Percentiles rank a stretch among this genome's conserved stretches.
Evolutionary conservation across 305 asterid species (phyloP).

Genomic region (Solanum hybrid): DNA sequence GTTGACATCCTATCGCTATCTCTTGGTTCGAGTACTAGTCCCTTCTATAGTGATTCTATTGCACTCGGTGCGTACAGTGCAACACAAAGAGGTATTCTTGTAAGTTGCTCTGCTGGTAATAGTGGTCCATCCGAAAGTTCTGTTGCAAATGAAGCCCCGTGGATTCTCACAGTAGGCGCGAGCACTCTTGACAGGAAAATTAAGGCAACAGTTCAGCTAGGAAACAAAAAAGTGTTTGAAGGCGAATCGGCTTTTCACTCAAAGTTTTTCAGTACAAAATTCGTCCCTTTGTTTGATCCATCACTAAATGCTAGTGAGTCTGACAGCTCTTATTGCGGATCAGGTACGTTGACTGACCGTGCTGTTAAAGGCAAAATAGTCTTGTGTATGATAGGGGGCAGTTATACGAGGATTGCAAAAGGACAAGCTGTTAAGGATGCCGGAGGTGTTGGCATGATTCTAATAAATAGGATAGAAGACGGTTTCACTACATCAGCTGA

Average conservation of each 20-base stretch:
- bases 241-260: conserved; percentile 49
- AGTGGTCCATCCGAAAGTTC: neutral
- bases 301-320: neutral
- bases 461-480: neutral
- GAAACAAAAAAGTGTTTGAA: conserved; percentile 19
- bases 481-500: conserved; percentile 7
- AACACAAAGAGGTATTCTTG: conserved; percentile 36
- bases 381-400: conserved; percentile 15
- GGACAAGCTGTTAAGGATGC: conserved; percentile 24
- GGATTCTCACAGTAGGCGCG: conserved; percentile 53
- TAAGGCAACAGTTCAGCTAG: conserved; percentile 35
- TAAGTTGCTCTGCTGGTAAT: conserved; percentile 37
- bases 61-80: conserved; percentile 45
- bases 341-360: neutral
- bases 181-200: conserved; percentile 35
- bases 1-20: conserved; percentile 49
- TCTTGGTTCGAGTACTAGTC: conserved; percentile 7
- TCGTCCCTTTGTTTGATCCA: conserved; percentile 17
- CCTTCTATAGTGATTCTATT: conserved; percentile 14
- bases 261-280: conserved; percentile 11
- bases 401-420: neutral
- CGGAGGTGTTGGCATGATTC: conserved; percentile 43
- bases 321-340: conserved; percentile 6
- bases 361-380: conserved; percentile 26
- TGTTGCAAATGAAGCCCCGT: conserved; percentile 24